Percentiles rank a stretch among this genome's conserved stretches.
phyloP scores from a whole-genome alignment of 257 asterid species.

The Plantago elongata region DNA sequence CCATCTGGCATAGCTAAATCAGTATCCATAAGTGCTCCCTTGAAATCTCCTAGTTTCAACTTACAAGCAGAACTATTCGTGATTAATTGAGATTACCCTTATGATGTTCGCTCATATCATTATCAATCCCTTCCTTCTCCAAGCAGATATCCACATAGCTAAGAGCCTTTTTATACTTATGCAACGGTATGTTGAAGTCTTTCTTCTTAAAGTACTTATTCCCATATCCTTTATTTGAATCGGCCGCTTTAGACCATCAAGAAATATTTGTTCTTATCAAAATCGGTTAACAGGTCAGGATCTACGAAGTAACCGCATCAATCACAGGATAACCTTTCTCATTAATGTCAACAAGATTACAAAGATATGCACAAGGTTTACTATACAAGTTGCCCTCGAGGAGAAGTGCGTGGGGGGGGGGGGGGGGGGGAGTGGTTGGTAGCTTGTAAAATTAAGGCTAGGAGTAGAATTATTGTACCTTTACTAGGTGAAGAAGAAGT shows the following conservation, averaged over 20 bases:
- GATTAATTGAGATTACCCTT: slow-evolving; percentile 81
- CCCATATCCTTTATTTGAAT: slow-evolving; percentile 68
- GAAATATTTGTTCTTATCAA: slow-evolving; percentile 57
- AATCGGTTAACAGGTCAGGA: slow-evolving; percentile 94
- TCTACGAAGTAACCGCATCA: slow-evolving; percentile 55
- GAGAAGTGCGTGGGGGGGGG: too few relatives aligned
- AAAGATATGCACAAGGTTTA: too few relatives aligned
- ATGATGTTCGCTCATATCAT: slow-evolving; percentile 58
- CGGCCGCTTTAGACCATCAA: slow-evolving; percentile 87
- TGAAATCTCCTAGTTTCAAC: slow-evolving; percentile 76
- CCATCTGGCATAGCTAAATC: slow-evolving; percentile 96
- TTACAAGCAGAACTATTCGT: slow-evolving; percentile 96
- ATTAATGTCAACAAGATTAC: too few relatives aligned
- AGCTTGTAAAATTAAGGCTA: too few relatives aligned
- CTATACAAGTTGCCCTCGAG: too few relatives aligned
- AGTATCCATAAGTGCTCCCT: slow-evolving; percentile 88
- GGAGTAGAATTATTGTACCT: too few relatives aligned
- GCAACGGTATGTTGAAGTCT: slow-evolving; percentile 94
- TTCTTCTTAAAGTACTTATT: slow-evolving; percentile 89
- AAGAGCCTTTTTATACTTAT: slow-evolving; percentile 90
- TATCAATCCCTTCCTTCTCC: slow-evolving; percentile 97
- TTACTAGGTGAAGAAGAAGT: too few relatives aligned
- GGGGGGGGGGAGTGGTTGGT: too few relatives aligned
- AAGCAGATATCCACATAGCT: slow-evolving; percentile 90
- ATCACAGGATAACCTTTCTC: slow-evolving; percentile 51